A percentile compares a stretch with the other conserved stretches of the same genome.
Evolutionary conservation across 164 flowering plant genomes (phyloP).

Genomic region (Vitis rupestris): DNA sequence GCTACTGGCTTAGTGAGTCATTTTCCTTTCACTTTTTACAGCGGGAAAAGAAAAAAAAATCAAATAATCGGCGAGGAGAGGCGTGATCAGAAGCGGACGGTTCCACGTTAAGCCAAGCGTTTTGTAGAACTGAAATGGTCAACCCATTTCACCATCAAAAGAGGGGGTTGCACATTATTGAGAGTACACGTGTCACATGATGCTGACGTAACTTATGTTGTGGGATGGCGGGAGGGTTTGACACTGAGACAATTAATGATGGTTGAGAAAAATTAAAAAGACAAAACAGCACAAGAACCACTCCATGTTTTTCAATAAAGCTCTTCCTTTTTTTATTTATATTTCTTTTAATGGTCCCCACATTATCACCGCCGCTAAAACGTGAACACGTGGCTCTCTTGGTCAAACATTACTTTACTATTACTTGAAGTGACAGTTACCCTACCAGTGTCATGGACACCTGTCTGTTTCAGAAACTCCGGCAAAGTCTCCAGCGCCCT

Average conservation of each 20-base stretch:
- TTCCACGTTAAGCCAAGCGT: too few relatives aligned
- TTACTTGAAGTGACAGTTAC: slow-evolving; percentile 19
- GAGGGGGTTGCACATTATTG: slow-evolving; percentile 9
- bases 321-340: not conserved
- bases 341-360: slow-evolving; percentile 13
- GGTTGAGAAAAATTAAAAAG: slow-evolving; percentile 11
- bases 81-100: not conserved
- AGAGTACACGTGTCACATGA: slow-evolving; percentile 29
- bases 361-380: slow-evolving; percentile 3
- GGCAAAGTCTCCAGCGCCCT: not conserved
- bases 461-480: slow-evolving; percentile 12
- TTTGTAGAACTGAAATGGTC: too few relatives aligned
- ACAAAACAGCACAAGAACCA: slow-evolving; percentile 32
- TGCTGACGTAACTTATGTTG: slow-evolving; percentile 16
- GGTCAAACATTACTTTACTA: slow-evolving; percentile 16
- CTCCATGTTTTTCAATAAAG: slow-evolving; percentile 33
- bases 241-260: slow-evolving; percentile 12
- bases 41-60: not conserved
- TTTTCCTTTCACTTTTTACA: too few relatives aligned
- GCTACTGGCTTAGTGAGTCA: too few relatives aligned
- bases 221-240: slow-evolving; percentile 9
- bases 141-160: too few relatives aligned
- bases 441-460: slow-evolving; percentile 25
- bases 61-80: not conserved
- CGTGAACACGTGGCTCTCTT: slow-evolving; percentile 24